Evolutionary conservation across 2,329 filamentous ascomycete genomes (phyloP), one percentile per base, ranked within the genome.

Genomic region (Cladosporium sp.): DNA sequence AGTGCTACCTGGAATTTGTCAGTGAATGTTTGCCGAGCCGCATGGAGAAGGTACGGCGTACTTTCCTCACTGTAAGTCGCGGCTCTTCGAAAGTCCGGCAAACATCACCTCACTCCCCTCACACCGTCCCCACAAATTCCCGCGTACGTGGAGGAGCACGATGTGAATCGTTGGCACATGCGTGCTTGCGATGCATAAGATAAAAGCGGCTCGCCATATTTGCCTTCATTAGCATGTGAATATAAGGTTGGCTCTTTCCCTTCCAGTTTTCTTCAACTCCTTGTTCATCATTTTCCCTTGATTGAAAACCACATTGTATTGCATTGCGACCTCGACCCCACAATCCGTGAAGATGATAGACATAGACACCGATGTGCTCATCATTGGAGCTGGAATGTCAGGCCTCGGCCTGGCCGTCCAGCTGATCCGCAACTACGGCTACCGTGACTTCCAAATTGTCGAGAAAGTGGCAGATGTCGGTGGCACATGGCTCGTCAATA

Each of bases 381-480:
- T 80, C 44, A 78, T 80, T 37, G 78, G 78, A n/a, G 78, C 76
- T n/a, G 77, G 77, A 60, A 73, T 75, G 68, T 75, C 73, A 32
- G 77, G 77, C 32, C 61, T 79, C 15, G 76, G 73, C n/a, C 69
- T 79, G 53, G 77, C 77, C 12, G 70, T 79, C 19, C 76, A 78
- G 58, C 71, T 79, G 7, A 68, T 75, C 36, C 69, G 76, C 32
- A 65, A 73, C 47, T 74, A 72, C 56, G 70, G 71, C 3, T 65
- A 71, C 10, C 63, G 60, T 12, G 72, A 70, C 44, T 78, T 76
- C 59, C 71, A 76, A 55, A 70, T 79, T n/a, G 63, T 77, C 50
- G 76, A 79, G 63, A 77, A 77, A 61, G 68, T 69, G 4, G 58
- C 66, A 7, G 71, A 73, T 19, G 60, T 78, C 19, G 76, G 74